Evolutionary conservation across 352 stramenopile genomes (phyloP), one percentile per base, ranked within the genome.

Genomic region (Elongisporangium undulatum): DNA sequence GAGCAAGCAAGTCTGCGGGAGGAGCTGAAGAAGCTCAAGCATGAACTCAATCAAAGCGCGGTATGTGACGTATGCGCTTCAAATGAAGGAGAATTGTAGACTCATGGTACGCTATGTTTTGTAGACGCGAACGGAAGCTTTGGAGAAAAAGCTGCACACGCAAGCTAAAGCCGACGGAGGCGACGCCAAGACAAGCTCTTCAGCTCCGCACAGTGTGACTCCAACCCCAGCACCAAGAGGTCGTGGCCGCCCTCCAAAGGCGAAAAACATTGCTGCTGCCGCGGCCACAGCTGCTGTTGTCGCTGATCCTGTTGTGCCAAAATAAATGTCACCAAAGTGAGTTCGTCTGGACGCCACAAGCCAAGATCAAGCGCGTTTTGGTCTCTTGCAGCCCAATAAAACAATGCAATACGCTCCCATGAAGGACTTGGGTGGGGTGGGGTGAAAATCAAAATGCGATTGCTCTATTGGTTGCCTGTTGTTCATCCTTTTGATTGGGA

Each of bases 1-100:
- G 86, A 95, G 34, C 83, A 95, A 52, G 74, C 78, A 58, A 70
- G 73, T 34, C 59, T 93, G 17, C 73, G 75, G 17, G 55, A 67
- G 0, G 74, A 90, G 53, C 58, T 95, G 20, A 73, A 77, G 8
- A 71, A 70, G n/a, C 62, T 93, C 1, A 71, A 94, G 53, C 73
- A 61, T 61, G 72, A 92, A 58, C 66, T 92, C 17, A 72, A 64
- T 4, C 63, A 87, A 68, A 80, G 61, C 63, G 89, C 89, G 71
- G 82, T 90, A 59, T 21, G 26, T 38, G 54, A 26, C n/a, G 6
- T 24, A n/a, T 21, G 13, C 3, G 2, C 16, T n/a, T 15, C 21
- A 12, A 17, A 4, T 52, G 8, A 15, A 13, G 34, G 16, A 24
- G 39, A n/a, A 61, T 45, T 63, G 26, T 8, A 4, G 4, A 34